Percentiles rank a stretch among this genome's conserved stretches.
These are phyloP conservation scores for Mycena vitilis DNA, from an alignment of 768 basidiomycete species.

Conservation along the genomic window DNA sequence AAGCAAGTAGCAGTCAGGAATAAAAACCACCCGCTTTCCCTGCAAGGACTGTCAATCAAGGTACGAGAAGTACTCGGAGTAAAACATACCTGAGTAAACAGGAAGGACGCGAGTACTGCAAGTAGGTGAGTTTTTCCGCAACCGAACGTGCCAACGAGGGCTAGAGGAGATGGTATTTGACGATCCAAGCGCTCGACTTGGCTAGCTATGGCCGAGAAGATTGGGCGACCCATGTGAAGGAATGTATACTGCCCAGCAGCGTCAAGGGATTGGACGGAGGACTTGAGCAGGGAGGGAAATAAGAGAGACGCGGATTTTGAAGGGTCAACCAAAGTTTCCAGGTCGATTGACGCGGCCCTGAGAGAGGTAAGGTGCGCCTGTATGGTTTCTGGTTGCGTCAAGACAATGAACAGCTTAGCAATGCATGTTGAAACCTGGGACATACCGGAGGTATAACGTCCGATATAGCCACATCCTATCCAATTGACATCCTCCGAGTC, in stretches of 20 bases:
- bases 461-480: not conserved
- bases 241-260: constrained; percentile 19
- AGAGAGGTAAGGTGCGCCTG: constrained; percentile 16
- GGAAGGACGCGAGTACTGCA: constrained; percentile 26
- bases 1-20: constrained; percentile 25
- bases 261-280: constrained; percentile 17
- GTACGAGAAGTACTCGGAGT: not conserved
- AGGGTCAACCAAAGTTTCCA: constrained; percentile 7
- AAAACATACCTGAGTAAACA: constrained; percentile 27
- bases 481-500: constrained; percentile 14
- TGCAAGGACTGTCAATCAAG: not conserved
- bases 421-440: not conserved
- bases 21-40: constrained; percentile 29
- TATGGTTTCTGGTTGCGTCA: constrained; percentile 13
- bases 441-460: constrained; percentile 25
- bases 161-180: constrained; percentile 20
- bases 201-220: constrained; percentile 10
- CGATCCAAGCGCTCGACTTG: constrained; percentile 21
- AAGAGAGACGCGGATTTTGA: constrained; percentile 15
- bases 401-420: not conserved
- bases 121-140: constrained; percentile 34
- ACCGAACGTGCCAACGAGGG: constrained; percentile 24
- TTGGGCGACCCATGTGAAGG: constrained; percentile 26
- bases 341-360: constrained; percentile 7
- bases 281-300: constrained; percentile 33